Conservation (phyloP, 345 rosid genomes). For the Combretum micranthum region DNA sequence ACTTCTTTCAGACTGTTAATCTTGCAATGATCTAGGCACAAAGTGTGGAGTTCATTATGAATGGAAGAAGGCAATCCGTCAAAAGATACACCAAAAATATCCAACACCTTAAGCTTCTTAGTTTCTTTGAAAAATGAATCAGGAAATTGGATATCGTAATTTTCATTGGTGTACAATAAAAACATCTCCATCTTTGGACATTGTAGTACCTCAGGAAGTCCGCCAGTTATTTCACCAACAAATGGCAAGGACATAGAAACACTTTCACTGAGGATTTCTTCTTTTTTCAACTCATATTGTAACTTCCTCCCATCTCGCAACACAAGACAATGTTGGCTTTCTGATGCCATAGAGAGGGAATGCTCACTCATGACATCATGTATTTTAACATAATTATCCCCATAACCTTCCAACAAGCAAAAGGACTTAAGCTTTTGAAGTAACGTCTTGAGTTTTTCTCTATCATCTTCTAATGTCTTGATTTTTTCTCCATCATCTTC, state of each 20-base stretch:
- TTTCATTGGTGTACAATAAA: neutral
- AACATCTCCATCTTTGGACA: slow-evolving; percentile 12
- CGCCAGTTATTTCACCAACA: neutral
- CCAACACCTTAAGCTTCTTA: slow-evolving; percentile 18
- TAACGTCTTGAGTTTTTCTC: neutral
- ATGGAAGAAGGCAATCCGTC: slow-evolving; percentile 1
- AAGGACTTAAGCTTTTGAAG: slow-evolving; percentile 10
- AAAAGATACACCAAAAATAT: neutral
- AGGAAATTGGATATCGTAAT: neutral
- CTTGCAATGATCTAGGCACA: slow-evolving; percentile 1
- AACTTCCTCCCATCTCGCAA: neutral
- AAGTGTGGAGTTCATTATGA: slow-evolving; percentile 7
- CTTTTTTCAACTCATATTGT: neutral
- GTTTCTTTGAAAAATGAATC: slow-evolving; percentile 6
- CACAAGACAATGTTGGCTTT: neutral
- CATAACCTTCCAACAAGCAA: slow-evolving; percentile 14
- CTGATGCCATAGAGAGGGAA: slow-evolving; percentile 13
- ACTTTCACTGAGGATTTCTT: neutral
- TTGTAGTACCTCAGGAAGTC: slow-evolving; percentile 11
- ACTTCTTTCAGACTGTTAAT: slow-evolving; percentile 10
- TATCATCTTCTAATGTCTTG: no score
- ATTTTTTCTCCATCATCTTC: no score
- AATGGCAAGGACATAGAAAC: slow-evolving; percentile 3
- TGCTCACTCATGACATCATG: slow-evolving; percentile 15
- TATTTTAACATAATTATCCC: slow-evolving; percentile 2